Evolutionary conservation across 1,139 yeast species (phyloP), one percentile per base, ranked within the genome.

Genomic region (Dujonia santamariae): DNA sequence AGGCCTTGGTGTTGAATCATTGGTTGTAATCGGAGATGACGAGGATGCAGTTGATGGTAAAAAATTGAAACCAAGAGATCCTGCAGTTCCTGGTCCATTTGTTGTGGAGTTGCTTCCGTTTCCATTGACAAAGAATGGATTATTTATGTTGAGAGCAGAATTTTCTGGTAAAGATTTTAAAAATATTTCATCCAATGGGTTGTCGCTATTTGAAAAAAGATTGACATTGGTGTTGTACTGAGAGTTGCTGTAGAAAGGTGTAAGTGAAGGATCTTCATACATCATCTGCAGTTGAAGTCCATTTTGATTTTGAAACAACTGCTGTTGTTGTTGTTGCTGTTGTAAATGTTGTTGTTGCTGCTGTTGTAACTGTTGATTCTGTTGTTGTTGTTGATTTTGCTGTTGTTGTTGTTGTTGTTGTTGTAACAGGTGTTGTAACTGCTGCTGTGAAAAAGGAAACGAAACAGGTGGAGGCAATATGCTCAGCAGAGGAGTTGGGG

Each of bases 131-230:
- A 31, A 25, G 23, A 24, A 25, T 13, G 28, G 29, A n/a, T 23
- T 31, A 8, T 18, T 19, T 35, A n/a, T 23, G 17, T 23, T 8
- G 6, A 17, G 12, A 5, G 35, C 35, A 12, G 7, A 13, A 18
- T 28, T 26, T n/a, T 29, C 31, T 7, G 43, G 38, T 36, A 41
- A 21, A 37, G 35, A n/a, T 36, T 35, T 24, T 23, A 50, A 38
- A 26, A 67, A 53, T 2, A 62, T 48, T 19, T 65, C 72, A 32
- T 67, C 75, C 20, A 68, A 50, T 0, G 73, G 74, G 38, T 67
- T 68, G 28, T 56, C 57, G 21, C 52, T 61, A 36, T 55, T 63
- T 41, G 53, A 61, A 39, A 67, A 67, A 12, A 65, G 56, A 41
- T 62, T 63, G 21, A 54, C 51, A 32, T 65, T 32, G n/a, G n/a